Evolutionary conservation across 371 early-diverging fungal genomes (phyloP), one percentile per base, ranked within the genome.

Genomic region (Lichtheimia corymbifera): DNA sequence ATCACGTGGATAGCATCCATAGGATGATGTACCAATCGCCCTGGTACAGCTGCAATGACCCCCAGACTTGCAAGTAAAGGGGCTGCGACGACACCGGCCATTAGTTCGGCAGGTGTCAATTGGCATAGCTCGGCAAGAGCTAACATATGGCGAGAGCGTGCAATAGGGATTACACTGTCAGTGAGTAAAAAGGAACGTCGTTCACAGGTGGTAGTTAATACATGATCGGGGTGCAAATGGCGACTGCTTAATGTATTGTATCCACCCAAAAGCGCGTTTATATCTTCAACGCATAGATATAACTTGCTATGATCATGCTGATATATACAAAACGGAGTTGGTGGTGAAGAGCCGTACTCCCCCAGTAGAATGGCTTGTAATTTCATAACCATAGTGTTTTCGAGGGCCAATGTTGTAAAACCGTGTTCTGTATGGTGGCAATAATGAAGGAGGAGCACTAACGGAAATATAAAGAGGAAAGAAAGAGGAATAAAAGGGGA

Each of bases 41-140:
- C 22, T 55, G 24, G 22, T 25, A 47, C 47, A 47, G 47, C 18
- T 47, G 47, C 47, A 47, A 18, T 24, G 4, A 61, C 47, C 14
- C 61, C 53, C 28, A 61, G 14, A 18, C 42, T 65, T 14, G 65
- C 54, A 14, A 77, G 56, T 18, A 77, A 40, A 12, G 77, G 74
- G 28, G 67, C 71, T 14, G 70, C 64, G 4, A 70, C 67, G 4
- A 72, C 67, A 44, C 68, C 60, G 55, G 56, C 63, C 41, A 67
- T 44, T 12, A 77, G 53, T 54, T 77, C 72, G 40, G 62, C 43
- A 13, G 35, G 30, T n/a, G 61, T 51, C 15, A 77, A 62, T 55
- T 67, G 65, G 64, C 72, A 71, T 24, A 77, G 62, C 55, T 77
- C 77, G 28, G 74, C 77, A 3, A 77, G 59, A 43, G 55, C 65